Evolutionary conservation across 768 basidiomycete species (phyloP).

Genomic region (Calocera cornea): DNA sequence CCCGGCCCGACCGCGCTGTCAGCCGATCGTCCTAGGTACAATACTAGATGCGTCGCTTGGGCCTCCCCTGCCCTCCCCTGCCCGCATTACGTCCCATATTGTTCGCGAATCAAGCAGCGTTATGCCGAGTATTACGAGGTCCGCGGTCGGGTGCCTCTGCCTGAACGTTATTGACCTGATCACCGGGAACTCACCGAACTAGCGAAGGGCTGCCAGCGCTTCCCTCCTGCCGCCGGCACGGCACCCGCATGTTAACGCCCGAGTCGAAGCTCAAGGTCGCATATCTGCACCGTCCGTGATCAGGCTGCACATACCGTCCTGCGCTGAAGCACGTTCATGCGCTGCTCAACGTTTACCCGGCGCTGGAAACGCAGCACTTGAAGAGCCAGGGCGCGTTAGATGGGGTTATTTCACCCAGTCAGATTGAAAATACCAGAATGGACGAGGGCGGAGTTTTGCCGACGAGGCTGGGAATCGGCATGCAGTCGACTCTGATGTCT

Average conservation of each 20-base stretch:
- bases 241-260: neutral
- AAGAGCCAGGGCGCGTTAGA: neutral
- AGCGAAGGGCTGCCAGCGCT: neutral
- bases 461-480: too few species aligned
- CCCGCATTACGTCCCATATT: neutral
- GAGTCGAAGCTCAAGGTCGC: neutral
- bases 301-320: too few species aligned
- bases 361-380: neutral
- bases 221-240: neutral
- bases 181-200: neutral
- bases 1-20: neutral
- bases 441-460: neutral
- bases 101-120: neutral
- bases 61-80: too few species aligned
- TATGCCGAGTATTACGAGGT: neutral
- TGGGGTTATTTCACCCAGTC: neutral
- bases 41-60: neutral
- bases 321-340: neutral
- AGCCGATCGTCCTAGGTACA: neutral
- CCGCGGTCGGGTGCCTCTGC: neutral
- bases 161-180: neutral
- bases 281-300: too few species aligned
- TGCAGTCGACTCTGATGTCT: too few species aligned
- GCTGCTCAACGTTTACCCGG: slow-evolving; percentile 1
- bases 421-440: neutral